A percentile compares a stretch with the other conserved stretches of the same genome.
Evolutionary conservation across 768 basidiomycete species (phyloP).

Genomic region (Butyriboletus loyo): DNA sequence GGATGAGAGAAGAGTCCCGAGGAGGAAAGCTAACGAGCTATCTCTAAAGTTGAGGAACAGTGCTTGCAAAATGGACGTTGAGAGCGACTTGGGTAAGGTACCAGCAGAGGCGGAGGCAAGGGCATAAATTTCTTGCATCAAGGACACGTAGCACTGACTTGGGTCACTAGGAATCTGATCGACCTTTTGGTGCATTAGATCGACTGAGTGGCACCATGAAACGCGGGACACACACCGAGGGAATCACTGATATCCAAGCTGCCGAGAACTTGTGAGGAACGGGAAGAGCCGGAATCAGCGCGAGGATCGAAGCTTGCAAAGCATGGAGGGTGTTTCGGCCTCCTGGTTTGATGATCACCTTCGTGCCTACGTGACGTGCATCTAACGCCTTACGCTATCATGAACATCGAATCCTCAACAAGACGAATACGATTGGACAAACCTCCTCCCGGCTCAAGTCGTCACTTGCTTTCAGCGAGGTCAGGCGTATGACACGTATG

Average conservation of each 20-base stretch:
- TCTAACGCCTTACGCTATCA: constrained; percentile 40
- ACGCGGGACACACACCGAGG: constrained; percentile 30
- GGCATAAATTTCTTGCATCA: constrained; percentile 64
- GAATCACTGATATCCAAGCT: constrained; percentile 48
- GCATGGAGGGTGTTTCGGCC: constrained; percentile 53
- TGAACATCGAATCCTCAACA: neutral
- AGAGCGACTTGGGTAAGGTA: constrained; percentile 40
- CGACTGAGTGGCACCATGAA: neutral
- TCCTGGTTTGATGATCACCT: constrained; percentile 56
- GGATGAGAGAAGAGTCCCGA: constrained; percentile 59
- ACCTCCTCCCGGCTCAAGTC: constrained; percentile 31
- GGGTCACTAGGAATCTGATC: constrained; percentile 11
- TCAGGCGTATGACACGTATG: constrained; percentile 44
- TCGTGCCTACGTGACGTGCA: constrained; percentile 43
- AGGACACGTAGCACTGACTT: constrained; percentile 47
- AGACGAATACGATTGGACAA: constrained; percentile 3
- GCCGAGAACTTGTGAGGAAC: constrained; percentile 35
- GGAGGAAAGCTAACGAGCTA: constrained; percentile 76
- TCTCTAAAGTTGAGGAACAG: constrained; percentile 69
- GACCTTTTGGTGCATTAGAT: constrained; percentile 15
- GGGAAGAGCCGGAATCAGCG: constrained; percentile 47
- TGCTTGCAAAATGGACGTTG: constrained; percentile 54
- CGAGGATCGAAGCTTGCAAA: constrained; percentile 58
- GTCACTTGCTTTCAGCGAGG: constrained; percentile 45
- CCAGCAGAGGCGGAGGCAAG: constrained; percentile 58